Conservation (phyloP, 148 eudicot species). For the Fagopyrum esculentum region DNA sequence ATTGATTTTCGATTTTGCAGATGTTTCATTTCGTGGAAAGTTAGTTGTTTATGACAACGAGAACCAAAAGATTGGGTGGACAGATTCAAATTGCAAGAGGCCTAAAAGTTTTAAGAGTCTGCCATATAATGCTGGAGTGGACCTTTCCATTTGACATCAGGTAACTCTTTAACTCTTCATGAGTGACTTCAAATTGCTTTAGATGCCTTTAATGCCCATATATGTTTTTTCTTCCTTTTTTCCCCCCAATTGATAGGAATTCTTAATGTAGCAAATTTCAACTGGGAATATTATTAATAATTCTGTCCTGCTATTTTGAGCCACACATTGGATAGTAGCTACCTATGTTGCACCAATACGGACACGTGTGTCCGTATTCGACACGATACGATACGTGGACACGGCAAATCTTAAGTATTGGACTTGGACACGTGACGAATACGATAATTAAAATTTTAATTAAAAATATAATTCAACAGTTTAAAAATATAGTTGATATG, state of each 20-base stretch:
- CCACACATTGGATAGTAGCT: no score
- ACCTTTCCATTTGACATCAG: conserved; percentile 16
- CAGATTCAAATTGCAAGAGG: conserved; percentile 36
- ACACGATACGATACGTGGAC: no score
- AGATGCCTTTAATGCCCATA: neutral
- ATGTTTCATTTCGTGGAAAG: conserved; percentile 48
- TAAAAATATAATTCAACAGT: no score
- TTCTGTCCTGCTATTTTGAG: no score
- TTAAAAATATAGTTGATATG: no score
- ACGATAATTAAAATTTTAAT: no score
- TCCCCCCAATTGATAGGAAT: neutral
- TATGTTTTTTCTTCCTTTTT: neutral
- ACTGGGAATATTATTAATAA: no score
- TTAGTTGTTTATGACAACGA: conserved; percentile 52
- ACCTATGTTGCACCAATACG: no score
- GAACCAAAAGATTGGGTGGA: conserved; percentile 49
- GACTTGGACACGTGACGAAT: no score
- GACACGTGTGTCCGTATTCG: no score
- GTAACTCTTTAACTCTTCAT: neutral
- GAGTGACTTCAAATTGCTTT: neutral
- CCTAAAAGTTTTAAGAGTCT: conserved; percentile 22
- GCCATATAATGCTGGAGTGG: conserved; percentile 16
- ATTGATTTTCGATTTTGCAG: conserved; percentile 21
- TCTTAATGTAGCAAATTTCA: neutral
- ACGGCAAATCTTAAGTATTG: no score